These are phyloP conservation scores for Elongisporangium anandrum DNA, from an alignment of 352 stramenopile species.

Conservation along the genomic window DNA sequence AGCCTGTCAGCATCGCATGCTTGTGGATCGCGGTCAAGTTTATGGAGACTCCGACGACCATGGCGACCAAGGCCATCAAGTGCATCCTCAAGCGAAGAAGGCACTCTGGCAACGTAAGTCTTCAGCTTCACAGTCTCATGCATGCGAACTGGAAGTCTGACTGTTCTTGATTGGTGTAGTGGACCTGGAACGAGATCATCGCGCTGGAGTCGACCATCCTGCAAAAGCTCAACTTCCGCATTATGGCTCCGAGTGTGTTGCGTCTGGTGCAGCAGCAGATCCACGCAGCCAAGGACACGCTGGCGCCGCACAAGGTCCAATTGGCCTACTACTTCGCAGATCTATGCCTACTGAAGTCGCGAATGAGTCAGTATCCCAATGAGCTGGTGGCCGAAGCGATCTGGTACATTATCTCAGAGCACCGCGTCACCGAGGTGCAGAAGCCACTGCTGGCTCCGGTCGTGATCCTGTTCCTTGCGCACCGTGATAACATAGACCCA, in stretches of 20 bases:
- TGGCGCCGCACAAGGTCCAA: conserved; percentile 29
- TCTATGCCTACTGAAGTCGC: conserved; percentile 42
- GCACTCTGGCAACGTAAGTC: conserved; percentile 56
- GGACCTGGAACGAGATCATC: conserved; percentile 64
- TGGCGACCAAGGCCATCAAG: conserved; percentile 54
- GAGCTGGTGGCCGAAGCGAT: conserved; percentile 51
- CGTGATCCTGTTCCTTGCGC: conserved; percentile 53
- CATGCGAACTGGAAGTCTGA: neutral
- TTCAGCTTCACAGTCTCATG: neutral
- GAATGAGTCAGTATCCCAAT: conserved; percentile 33
- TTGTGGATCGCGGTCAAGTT: conserved; percentile 78
- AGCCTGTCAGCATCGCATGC: conserved; percentile 62
- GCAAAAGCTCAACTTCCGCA: conserved; percentile 37
- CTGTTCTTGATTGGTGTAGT: conserved; percentile 21
- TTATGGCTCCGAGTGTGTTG: conserved; percentile 50
- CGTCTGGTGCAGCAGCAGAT: conserved; percentile 38
- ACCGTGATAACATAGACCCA: conserved; percentile 69
- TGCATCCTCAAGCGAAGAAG: conserved; percentile 51
- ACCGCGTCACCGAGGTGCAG: conserved; percentile 43
- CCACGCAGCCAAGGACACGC: conserved; percentile 8
- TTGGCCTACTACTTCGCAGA: conserved; percentile 59
- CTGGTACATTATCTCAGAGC: conserved; percentile 47
- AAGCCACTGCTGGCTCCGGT: conserved; percentile 43
- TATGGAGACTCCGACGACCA: conserved; percentile 53
- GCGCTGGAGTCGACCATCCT: conserved; percentile 40